Conservation (phyloP, 1,284 basidiomycete genomes). For the Puccinia coronata region DNA sequence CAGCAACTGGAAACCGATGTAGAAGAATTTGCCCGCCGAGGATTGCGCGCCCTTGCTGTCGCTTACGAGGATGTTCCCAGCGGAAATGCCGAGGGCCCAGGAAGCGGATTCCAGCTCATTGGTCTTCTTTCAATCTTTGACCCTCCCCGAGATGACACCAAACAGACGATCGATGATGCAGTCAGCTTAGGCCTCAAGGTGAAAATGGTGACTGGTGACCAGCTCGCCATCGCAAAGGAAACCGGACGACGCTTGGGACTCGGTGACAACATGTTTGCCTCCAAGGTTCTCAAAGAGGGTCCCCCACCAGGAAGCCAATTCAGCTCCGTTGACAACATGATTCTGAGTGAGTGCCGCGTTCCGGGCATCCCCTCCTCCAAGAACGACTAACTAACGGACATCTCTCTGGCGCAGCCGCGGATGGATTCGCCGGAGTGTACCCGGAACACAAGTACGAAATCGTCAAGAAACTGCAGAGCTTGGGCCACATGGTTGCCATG, state of each 20-base stretch:
- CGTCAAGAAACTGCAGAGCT: constrained; percentile 88
- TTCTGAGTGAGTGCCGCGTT: constrained; percentile 23
- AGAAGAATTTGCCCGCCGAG: constrained; percentile 89
- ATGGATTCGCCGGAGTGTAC: constrained; percentile 94
- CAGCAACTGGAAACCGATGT: constrained; percentile 89
- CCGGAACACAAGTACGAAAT: constrained; percentile 63
- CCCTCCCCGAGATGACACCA: constrained; percentile 95
- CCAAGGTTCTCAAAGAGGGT: constrained; percentile 90
- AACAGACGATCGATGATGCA: constrained; percentile 97
- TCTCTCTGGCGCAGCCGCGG: constrained; percentile 69
- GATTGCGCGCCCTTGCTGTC: constrained; percentile 96
- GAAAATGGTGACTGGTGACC: constrained; percentile 99
- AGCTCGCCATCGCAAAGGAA: constrained; percentile 98
- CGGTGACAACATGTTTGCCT: constrained; percentile 94
- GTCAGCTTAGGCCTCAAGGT: constrained; percentile 92
- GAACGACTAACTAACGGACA: neutral
- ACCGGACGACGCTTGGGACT: constrained; percentile 94
- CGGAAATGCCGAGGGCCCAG: constrained; percentile 68
- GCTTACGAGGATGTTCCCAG: constrained; percentile 79
- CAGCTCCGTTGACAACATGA: constrained; percentile 80
- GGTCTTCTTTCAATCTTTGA: constrained; percentile 97
- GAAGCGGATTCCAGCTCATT: constrained; percentile 94
- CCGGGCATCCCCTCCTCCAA: neutral
- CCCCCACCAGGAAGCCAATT: constrained; percentile 75
- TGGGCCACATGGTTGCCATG: constrained; percentile 59